Base-by-base conservation (phyloP, 2,329 filamentous ascomycete genomes). In the Gremmenia infestans region DNA sequence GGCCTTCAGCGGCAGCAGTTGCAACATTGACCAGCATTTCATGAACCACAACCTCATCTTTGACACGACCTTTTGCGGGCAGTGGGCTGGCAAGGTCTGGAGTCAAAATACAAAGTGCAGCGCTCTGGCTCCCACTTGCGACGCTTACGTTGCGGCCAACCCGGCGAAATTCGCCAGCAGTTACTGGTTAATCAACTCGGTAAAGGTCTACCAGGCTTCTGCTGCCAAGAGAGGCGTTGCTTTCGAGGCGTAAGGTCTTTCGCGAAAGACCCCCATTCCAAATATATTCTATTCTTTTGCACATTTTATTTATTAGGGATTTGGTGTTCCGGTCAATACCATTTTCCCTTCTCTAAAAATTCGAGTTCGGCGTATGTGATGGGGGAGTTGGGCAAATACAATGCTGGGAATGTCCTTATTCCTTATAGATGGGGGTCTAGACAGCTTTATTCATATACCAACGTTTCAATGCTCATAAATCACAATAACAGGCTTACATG, bases 51-150 rank as follows among this genome's bases (percentile, higher is more conserved):
- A 86, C 64, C 84, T 97, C 60, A 81, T 93, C 60, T 86, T 94
- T 71, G 84, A 93, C 73, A 94, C 86, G 0, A 88, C 88, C 5
- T 90, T 96, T 71, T 97, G 92, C 72, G 92, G 92, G 19, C 82
- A 52, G 67, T 96, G 91, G 91, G 91, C 91, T 7, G 89, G 89
- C 23, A 70, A 75, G 43, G 82, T 85, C 36, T 96, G 88, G 86
- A 22, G 46, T 23, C 66, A 47, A 35, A 78, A 85, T 57, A 59
- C 72, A 4, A 78, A 80, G 45, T 92, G 88, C 71, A 73, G 78
- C 1, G 72, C 78, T 42, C 76, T 82, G 62, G 88, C 83, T 0
- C 59, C 72, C 40, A 85, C 83, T 0, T 96, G 92, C 75, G 69
- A 85, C 28, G 81, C 83, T 23, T 96, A 83, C 69, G 91, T 96